phyloP scores from a whole-genome alignment of 768 basidiomycete species.

The Jaapia argillacea region DNA sequence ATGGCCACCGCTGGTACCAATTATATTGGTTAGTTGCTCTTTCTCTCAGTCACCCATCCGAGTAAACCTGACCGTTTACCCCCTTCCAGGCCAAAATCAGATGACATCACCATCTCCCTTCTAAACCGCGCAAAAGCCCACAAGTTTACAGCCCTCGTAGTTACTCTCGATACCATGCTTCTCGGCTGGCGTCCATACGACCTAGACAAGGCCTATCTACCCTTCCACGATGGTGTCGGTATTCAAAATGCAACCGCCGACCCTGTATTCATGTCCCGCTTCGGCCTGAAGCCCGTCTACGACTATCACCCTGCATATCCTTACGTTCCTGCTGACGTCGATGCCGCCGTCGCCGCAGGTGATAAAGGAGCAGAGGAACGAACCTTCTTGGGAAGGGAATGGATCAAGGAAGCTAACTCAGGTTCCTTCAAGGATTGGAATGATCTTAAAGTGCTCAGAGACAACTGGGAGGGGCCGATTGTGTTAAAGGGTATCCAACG shows the following conservation, averaged over 20 bases:
- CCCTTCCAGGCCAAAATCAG: constrained; percentile 41
- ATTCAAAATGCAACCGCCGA: constrained; percentile 61
- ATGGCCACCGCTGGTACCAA: constrained; percentile 69
- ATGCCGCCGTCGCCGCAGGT: constrained; percentile 31
- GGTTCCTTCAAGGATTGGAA: constrained; percentile 63
- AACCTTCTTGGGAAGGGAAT: constrained; percentile 44
- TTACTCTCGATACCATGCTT: constrained; percentile 68
- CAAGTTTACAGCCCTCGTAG: constrained; percentile 63
- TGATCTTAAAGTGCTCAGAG: constrained; percentile 53
- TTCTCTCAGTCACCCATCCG: no score
- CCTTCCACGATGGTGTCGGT: constrained; percentile 58
- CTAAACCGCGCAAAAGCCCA: constrained; percentile 54
- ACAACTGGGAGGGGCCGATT: constrained; percentile 72
- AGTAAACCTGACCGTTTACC: background rate
- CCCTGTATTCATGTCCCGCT: constrained; percentile 65
- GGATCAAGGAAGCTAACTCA: constrained; percentile 54
- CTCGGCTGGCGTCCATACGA: constrained; percentile 77
- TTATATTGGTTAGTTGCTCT: constrained; percentile 53
- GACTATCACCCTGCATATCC: constrained; percentile 42
- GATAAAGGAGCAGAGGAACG: constrained; percentile 33
- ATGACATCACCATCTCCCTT: constrained; percentile 55
- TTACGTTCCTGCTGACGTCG: constrained; percentile 39
- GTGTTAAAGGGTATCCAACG: constrained; percentile 72
- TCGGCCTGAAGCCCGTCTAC: constrained; percentile 33
- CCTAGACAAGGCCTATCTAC: constrained; percentile 51